A percentile compares a stretch with the other conserved stretches of the same genome.
phyloP scores from a whole-genome alignment of 1,139 yeast genomes.

The Debaryomyces subglobosus region DNA sequence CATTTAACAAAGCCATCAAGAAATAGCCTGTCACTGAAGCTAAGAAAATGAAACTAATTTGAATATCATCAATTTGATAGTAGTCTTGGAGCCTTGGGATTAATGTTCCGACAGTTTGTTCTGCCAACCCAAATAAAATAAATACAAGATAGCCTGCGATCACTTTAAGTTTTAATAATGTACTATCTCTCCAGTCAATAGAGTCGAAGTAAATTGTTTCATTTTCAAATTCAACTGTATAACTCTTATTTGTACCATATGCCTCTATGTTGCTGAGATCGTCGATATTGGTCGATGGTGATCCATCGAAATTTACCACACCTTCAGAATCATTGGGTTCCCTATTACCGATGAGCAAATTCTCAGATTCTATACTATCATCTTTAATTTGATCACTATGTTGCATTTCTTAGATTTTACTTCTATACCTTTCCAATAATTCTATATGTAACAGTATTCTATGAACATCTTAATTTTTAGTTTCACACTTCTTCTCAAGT shows the following conservation, averaged over 20 bases:
- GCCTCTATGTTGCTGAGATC: background rate
- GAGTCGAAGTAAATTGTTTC: slow-evolving; percentile 36
- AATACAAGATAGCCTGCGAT: slow-evolving; percentile 39
- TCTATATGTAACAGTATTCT: background rate
- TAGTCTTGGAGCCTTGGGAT: slow-evolving; percentile 51
- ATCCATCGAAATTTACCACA: background rate
- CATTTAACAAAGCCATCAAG: slow-evolving; percentile 41
- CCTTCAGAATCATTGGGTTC: background rate
- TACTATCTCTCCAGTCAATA: slow-evolving; percentile 43
- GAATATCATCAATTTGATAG: slow-evolving; percentile 47
- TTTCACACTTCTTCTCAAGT: background rate
- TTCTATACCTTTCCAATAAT: background rate
- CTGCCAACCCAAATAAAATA: slow-evolving; percentile 54
- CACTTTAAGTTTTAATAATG: slow-evolving; percentile 42
- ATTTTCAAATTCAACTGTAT: slow-evolving; percentile 27
- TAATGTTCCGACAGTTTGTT: slow-evolving; percentile 60
- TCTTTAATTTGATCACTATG: background rate
- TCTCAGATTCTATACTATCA: slow-evolving; percentile 2
- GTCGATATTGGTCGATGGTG: background rate
- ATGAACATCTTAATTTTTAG: background rate
- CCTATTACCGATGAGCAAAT: slow-evolving; percentile 8
- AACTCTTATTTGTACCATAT: background rate
- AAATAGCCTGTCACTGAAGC: slow-evolving; percentile 43
- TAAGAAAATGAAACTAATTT: slow-evolving; percentile 38
- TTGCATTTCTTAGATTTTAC: background rate